Evolutionary conservation across 1,284 basidiomycete genomes (phyloP), one percentile per base, ranked within the genome.

Genomic region (Sphaerobolus stellatus): DNA sequence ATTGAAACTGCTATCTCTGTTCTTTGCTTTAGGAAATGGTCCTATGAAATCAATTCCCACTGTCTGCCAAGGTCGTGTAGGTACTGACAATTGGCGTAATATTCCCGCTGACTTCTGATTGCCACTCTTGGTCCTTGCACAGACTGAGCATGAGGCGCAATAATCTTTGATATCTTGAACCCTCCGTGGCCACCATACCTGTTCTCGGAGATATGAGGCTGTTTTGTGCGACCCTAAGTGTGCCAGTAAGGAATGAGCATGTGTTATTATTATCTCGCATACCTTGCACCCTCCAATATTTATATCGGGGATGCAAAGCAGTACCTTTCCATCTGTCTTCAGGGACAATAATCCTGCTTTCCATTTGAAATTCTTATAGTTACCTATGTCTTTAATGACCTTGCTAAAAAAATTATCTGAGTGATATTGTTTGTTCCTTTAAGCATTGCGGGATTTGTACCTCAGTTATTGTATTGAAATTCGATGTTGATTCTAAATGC

Each of bases 1-100:
- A 58, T 79, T 69, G 56, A 65, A 76, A 0, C 61, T 57, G 0
- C 69, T 64, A 51, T 73, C 55, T 4, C 66, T n/a, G 51, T 68
- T 68, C 3, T 54, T 54, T 0, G 70, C 71, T 5, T 60, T 50
- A 0, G 71, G 76, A 0, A 79, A 56, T 0, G 72, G 73, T 3
- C 75, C 73, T 0, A 79, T 67, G 51, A 78, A 77, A 48, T 80
- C 76, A 8, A 79, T 69, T 0, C 70, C 69, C 2, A 79, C 68
- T 0, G 62, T 51, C 45, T 73, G 64, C 72, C 74, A 76, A 11
- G 73, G 72, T 4, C 56, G 28, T 0, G 29, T 43, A 0, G 73
- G 73, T 2, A 75, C 58, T 0, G 50, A 16, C 0, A 75, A 55
- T 1, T 68, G 64, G 22, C 71, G 66, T 3, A 75, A 58, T 2